Evolutionary conservation across 2,329 filamentous ascomycete species (phyloP).

Genomic region (Aurifilum marmelostoma): DNA sequence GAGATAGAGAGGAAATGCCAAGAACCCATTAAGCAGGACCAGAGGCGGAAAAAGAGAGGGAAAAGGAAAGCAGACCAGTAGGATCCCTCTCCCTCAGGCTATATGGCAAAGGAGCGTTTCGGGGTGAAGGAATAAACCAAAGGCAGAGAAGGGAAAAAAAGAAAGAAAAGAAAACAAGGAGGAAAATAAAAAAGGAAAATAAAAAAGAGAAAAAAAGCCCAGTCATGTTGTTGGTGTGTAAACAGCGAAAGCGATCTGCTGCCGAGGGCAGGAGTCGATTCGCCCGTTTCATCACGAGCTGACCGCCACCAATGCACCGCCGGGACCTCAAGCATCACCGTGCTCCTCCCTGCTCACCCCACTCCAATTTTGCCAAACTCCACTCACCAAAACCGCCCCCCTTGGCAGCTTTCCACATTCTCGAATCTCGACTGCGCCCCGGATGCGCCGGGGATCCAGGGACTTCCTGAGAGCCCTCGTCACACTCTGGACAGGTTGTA

Average conservation of each 20-base stretch:
- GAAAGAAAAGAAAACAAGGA: no score
- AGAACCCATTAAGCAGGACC: conserved; percentile 15
- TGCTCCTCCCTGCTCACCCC: conserved; percentile 20
- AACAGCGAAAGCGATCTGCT: conserved; percentile 3
- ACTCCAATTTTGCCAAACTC: conserved; percentile 29
- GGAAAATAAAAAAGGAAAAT: no score
- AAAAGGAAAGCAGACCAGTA: conserved; percentile 13
- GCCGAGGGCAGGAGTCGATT: conserved; percentile 11
- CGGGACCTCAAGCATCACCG: conserved; percentile 21
- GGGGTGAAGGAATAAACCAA: conserved; percentile 10
- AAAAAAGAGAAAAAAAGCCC: neutral
- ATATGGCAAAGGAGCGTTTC: conserved; percentile 25
- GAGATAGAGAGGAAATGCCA: conserved; percentile 12
- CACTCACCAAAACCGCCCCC: conserved; percentile 22
- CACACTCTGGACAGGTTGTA: conserved; percentile 16
- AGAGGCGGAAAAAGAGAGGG: conserved; percentile 9
- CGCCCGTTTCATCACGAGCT: conserved; percentile 14
- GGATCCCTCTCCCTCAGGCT: conserved; percentile 18
- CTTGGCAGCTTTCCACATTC: conserved; percentile 22
- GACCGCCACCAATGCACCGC: conserved; percentile 29
- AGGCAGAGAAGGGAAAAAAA: no score
- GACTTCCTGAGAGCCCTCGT: conserved; percentile 19
- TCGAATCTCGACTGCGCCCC: conserved; percentile 24
- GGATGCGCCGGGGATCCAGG: conserved; percentile 17
- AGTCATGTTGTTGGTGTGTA: conserved; percentile 11